Base-by-base conservation (phyloP, 208 protist genomes). In the Leishmania guyanensis region DNA sequence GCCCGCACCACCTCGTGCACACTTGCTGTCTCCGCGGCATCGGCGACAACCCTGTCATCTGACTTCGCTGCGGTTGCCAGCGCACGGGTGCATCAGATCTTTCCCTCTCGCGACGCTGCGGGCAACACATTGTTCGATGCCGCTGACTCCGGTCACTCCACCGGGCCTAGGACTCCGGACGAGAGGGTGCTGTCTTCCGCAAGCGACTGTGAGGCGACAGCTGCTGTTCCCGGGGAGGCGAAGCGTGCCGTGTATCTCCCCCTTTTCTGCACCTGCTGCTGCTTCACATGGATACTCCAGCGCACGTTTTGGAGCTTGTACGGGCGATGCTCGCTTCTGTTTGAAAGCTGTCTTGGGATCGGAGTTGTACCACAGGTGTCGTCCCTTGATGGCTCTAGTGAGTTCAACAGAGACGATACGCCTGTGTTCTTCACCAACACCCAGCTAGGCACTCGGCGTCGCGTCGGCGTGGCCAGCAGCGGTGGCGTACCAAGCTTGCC, bases 281-380 rank as follows among this genome's bases (percentile, higher is more conserved):
- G 81, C 72, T 94, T 94, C 81, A 83, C 87, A 53, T 94, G 91
- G 89, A 82, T 97, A 4, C 77, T 94, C 78, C 86, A 92, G 82
- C 87, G 88, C 60, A 78, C 88, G 22, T 86, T 92, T 66, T 89
- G 92, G 86, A 83, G 81, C 68, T 76, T 97, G 84, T 86, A 93
- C 54, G 88, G 88, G 5, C 88, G 91, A 33, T 81, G 88, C 78
- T 87, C 89, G 20, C 85, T 97, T 33, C 84, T 97, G 20, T 92
- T 97, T 68, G 76, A 88, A 58, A 88, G 83, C 64, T 94, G 86
- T 77, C 72, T 94, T 26, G 77, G 86, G 22, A 48, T 76, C 16
- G 58, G 86, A n/a, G 64, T 80, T 6, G 68, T 68, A 36, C 81
- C 81, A 39, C 78, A 62, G 68, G 50, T 83, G 75, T 79, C 70